A percentile compares a stretch with the other conserved stretches of the same genome.
phyloP scores from a whole-genome alignment of 345 rosid species.

The Rhizophora mangle region DNA sequence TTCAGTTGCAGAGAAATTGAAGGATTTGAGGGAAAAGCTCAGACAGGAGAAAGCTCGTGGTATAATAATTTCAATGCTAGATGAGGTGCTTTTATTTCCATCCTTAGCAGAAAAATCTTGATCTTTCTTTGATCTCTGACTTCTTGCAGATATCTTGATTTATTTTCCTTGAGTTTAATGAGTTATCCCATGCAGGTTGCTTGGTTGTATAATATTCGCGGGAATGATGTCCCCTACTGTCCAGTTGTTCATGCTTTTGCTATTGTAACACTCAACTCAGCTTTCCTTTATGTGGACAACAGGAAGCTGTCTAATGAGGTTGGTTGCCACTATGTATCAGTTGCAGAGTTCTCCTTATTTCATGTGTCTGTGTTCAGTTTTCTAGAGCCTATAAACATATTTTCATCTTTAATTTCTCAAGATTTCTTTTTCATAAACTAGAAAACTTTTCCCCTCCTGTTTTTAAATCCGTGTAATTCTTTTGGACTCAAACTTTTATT shows the following conservation, averaged over 20 bases:
- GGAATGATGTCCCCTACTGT: slow-evolving; percentile 78
- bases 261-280: slow-evolving; percentile 58
- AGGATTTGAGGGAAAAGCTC: slow-evolving; percentile 62
- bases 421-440: not conserved
- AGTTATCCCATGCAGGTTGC: slow-evolving; percentile 69
- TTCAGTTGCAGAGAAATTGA: slow-evolving; percentile 59
- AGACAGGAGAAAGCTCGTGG: slow-evolving; percentile 51
- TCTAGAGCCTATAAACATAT: no score
- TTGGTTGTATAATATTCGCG: slow-evolving; percentile 93
- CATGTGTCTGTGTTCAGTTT: no score
- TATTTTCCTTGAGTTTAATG: not conserved
- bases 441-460: not conserved
- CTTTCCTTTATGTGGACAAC: slow-evolving; percentile 73
- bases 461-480: not conserved
- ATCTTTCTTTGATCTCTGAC: not conserved
- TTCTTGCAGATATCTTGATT: not conserved
- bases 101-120: slow-evolving; percentile 2
- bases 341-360: slow-evolving; percentile 1
- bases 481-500: slow-evolving; percentile 1
- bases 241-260: slow-evolving; percentile 98
- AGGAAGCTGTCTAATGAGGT: slow-evolving; percentile 78
- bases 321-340: slow-evolving; percentile 10
- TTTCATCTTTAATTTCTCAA: not conserved
- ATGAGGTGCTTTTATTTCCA: slow-evolving; percentile 53
- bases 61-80: slow-evolving; percentile 72